These are phyloP conservation scores for Epithele typhae DNA, from an alignment of 768 basidiomycete genomes.

Conservation along the genomic window DNA sequence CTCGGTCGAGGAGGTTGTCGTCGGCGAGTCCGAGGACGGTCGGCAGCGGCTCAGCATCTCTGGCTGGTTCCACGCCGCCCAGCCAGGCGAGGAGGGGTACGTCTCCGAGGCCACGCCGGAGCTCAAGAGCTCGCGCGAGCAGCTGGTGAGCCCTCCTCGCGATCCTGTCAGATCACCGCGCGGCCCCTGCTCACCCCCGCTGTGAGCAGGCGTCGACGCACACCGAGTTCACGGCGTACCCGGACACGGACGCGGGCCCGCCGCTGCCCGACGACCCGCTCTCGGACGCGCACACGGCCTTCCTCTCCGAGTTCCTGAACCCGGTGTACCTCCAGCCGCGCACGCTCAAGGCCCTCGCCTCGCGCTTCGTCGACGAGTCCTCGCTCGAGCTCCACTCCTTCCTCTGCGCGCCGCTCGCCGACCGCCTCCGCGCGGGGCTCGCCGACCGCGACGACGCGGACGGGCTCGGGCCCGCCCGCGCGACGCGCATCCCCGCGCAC, in stretches of 20 bases:
- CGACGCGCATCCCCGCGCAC: conserved; percentile 59
- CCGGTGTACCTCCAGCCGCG: conserved; percentile 84
- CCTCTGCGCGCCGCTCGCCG: conserved; percentile 65
- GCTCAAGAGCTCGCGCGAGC: conserved; percentile 81
- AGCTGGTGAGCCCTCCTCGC: conserved; percentile 63
- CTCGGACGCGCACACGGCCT: conserved; percentile 54
- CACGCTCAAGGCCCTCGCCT: conserved; percentile 74
- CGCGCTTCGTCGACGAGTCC: conserved; percentile 82
- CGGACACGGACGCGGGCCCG: conserved; percentile 36
- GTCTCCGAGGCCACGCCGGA: conserved; percentile 44
- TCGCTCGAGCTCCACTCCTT: conserved; percentile 88
- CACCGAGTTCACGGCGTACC: conserved; percentile 50
- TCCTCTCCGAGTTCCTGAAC: conserved; percentile 83
- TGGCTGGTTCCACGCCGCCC: conserved; percentile 95
- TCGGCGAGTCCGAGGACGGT: conserved; percentile 67
- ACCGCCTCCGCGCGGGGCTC: conserved; percentile 60
- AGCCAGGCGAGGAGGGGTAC: conserved; percentile 89
- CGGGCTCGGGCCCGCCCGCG: conserved; percentile 49
- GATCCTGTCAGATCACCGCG: too few relatives aligned
- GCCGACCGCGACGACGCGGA: conserved; percentile 61
- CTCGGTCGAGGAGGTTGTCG: conserved; percentile 95
- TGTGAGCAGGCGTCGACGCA: conserved; percentile 54
- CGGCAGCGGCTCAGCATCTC: conserved; percentile 81
- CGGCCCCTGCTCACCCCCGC: background rate
- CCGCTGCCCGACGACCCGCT: conserved; percentile 50